phyloP scores from a whole-genome alignment of 106 monocot genomes.

The Iris macrosiphon region DNA sequence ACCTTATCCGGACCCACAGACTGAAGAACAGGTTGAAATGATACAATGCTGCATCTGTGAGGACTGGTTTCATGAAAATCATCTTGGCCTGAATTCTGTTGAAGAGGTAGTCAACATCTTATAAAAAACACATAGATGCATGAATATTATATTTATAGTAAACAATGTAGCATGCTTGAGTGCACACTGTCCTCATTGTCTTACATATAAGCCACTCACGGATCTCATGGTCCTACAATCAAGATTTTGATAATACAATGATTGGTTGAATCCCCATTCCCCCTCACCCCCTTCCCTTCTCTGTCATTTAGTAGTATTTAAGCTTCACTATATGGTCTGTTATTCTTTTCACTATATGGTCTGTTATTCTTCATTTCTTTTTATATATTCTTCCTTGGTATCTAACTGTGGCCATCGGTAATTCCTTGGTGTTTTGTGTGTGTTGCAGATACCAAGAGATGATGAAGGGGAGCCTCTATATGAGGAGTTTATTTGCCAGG shows the following conservation, averaged over 20 bases:
- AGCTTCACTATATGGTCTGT: too few species aligned
- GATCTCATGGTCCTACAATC: too few species aligned
- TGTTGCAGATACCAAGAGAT: slow-evolving; percentile 76
- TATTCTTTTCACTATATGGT: neutral
- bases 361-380: neutral
- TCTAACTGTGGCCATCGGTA: neutral
- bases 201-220: too few species aligned
- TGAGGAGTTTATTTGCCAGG: slow-evolving; percentile 88
- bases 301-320: too few species aligned
- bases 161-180: too few species aligned
- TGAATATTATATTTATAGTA: too few species aligned
- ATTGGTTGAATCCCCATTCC: too few species aligned
- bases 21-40: slow-evolving; percentile 84
- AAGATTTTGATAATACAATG: too few species aligned
- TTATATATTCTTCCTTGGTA: neutral
- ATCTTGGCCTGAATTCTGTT: slow-evolving; percentile 66
- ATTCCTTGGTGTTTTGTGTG: slow-evolving; percentile 1
- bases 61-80: slow-evolving; percentile 97
- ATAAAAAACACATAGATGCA: neutral
- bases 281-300: too few species aligned
- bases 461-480: slow-evolving; percentile 89
- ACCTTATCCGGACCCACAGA: slow-evolving; percentile 91
- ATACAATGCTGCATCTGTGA: slow-evolving; percentile 98
- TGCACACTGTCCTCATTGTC: too few species aligned
- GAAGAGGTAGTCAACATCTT: slow-evolving; percentile 44